phyloP scores from a whole-genome alignment of 177 flowering plant species.

The Vitis hybrid region DNA sequence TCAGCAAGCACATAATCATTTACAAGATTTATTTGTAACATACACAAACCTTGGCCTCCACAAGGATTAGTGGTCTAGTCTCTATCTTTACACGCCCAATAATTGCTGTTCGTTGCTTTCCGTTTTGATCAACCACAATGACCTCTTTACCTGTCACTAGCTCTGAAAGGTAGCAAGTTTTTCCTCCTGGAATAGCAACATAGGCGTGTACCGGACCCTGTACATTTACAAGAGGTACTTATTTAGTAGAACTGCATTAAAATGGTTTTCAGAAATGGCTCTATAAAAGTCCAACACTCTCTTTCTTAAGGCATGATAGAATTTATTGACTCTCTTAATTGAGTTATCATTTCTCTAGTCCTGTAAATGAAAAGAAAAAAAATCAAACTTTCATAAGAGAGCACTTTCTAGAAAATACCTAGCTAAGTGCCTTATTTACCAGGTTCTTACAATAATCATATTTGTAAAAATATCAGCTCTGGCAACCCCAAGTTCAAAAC shows the following conservation, averaged over 20 bases:
- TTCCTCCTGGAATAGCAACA: conserved; percentile 89
- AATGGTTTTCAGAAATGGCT: background rate
- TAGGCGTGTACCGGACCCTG: conserved; percentile 97
- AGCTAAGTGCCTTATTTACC: no score
- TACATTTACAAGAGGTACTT: conserved; percentile 13
- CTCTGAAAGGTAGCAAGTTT: conserved; percentile 84
- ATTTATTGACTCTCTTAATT: background rate
- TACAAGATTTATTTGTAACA: background rate
- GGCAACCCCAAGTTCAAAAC: conserved; percentile 22
- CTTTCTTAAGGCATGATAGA: background rate
- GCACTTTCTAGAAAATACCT: background rate
- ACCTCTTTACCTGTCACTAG: conserved; percentile 78
- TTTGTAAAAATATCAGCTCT: background rate
- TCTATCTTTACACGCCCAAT: conserved; percentile 95
- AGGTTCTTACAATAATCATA: background rate
- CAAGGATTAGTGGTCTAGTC: conserved; percentile 75
- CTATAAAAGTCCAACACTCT: background rate
- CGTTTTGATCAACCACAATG: conserved; percentile 68
- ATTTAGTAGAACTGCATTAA: background rate
- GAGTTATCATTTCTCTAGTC: no score
- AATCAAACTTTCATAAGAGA: background rate
- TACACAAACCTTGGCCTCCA: conserved; percentile 77
- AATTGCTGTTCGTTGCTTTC: conserved; percentile 70
- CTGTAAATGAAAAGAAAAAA: no score
- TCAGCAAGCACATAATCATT: no score